These are phyloP conservation scores for Ogataea trehaloabstinens DNA, from an alignment of 805 yeast genomes.

Conservation along the genomic window DNA sequence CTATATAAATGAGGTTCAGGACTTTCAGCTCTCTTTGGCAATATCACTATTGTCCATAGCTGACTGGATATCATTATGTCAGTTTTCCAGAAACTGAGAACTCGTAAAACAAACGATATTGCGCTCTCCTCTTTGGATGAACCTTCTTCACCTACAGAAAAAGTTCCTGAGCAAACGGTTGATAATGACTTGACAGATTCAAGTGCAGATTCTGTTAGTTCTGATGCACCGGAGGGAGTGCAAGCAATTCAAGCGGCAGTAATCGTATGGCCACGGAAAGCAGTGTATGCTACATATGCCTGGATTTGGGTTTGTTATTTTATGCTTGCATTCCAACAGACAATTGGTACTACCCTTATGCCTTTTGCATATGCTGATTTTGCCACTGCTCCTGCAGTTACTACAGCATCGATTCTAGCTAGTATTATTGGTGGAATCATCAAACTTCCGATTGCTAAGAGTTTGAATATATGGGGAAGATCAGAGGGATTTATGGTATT, in stretches of 20 bases:
- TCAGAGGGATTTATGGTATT: constrained; percentile 29
- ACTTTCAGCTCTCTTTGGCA: too few species aligned
- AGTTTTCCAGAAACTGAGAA: too few species aligned
- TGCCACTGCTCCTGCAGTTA: constrained; percentile 13
- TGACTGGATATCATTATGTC: too few species aligned
- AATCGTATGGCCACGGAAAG: constrained; percentile 30
- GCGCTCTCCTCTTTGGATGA: too few species aligned
- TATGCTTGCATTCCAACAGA: neutral
- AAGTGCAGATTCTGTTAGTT: too few species aligned
- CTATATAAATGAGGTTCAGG: too few species aligned
- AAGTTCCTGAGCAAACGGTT: too few species aligned
- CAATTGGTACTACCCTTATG: constrained; percentile 5
- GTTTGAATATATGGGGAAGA: constrained; percentile 30
- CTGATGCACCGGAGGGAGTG: constrained; percentile 26
- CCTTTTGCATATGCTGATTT: constrained; percentile 10
- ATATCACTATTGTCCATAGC: too few species aligned
- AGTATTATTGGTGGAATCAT: constrained; percentile 32
- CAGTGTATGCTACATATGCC: constrained; percentile 23
- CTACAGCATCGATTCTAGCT: neutral
- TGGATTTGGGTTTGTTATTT: neutral
- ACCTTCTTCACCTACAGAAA: too few species aligned
- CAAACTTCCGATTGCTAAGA: constrained; percentile 30
- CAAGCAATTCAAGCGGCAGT: constrained; percentile 31
- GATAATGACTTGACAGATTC: too few species aligned
- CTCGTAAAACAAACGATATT: too few species aligned